Percentiles rank a stretch among this genome's conserved stretches.
Conservation (phyloP, 805 yeast species). For the Candida patagonica region DNA sequence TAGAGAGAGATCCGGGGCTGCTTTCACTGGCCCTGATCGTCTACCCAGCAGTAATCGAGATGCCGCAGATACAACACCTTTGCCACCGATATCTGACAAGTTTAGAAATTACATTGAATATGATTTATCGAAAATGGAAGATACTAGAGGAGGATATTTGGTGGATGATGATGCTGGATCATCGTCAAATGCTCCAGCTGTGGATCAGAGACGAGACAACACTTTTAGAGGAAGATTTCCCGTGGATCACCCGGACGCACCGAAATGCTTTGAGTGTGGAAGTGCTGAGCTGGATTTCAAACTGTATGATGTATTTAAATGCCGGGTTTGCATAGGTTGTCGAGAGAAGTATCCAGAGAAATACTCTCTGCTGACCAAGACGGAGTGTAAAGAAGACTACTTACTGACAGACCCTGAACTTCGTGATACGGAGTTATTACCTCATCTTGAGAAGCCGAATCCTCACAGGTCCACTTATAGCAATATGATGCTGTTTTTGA, state of each 20-base stretch:
- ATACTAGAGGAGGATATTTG: slow-evolving; percentile 79
- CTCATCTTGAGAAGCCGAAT: slow-evolving; percentile 79
- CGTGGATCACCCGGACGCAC: slow-evolving; percentile 56
- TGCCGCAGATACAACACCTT: slow-evolving; percentile 11
- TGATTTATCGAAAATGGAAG: slow-evolving; percentile 80
- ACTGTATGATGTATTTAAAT: slow-evolving; percentile 54
- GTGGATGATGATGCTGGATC: slow-evolving; percentile 19
- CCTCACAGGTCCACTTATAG: slow-evolving; percentile 87
- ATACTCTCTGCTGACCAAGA: slow-evolving; percentile 83
- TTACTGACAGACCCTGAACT: slow-evolving; percentile 89
- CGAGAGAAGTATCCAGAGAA: slow-evolving; percentile 70
- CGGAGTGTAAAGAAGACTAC: slow-evolving; percentile 91
- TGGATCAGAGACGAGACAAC: slow-evolving; percentile 39
- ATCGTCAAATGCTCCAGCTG: slow-evolving; percentile 14
- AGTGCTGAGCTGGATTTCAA: slow-evolving; percentile 75
- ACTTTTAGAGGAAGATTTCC: slow-evolving; percentile 17
- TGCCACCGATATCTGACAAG: slow-evolving; percentile 19
- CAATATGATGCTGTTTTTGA: slow-evolving; percentile 82
- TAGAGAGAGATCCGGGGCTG: slow-evolving; percentile 7
- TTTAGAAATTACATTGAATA: slow-evolving; percentile 32
- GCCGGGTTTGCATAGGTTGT: slow-evolving; percentile 76
- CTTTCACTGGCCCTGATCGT: not conserved
- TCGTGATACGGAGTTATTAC: slow-evolving; percentile 55
- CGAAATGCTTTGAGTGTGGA: slow-evolving; percentile 75
- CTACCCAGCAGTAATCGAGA: slow-evolving; percentile 5